Base-by-base conservation (phyloP, 192 early-diverging fungal species). In the Neocallimastix lanati region DNA sequence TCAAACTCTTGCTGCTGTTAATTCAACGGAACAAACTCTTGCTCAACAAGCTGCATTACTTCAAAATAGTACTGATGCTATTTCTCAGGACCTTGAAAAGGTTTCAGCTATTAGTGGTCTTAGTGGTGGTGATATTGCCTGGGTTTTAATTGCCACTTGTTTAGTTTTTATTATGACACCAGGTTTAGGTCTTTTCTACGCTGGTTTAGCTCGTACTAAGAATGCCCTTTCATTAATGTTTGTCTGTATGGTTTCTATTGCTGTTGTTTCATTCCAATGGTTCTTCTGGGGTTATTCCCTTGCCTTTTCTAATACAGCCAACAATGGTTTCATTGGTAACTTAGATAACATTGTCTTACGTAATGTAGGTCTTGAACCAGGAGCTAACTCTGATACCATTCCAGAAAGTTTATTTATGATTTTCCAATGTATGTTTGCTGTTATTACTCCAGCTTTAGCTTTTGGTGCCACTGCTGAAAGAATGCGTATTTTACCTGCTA, bases 81-180 rank as follows among this genome's bases (percentile, higher is more conserved):
- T 67, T n/a, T 4, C 5, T 50, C 16, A 50, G 16, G 21, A 16
- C 4, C 12, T 50, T 67, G 50, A 67, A 9, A 67, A n/a, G 16
- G n/a, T 6, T n/a, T 25, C 14, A 13, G 21, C 6, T 13, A 7
- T 13, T 37, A 37, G 36, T 37, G 1, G 5, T n/a, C 50, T 67
- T n/a, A 67, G 9, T 27, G 25, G 25, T 82, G 91, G 90, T 77
- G 91, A 93, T 67, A 93, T 91, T 67, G 91, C 88, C 80, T 94
- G 90, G 88, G 87, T 94, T n/a, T 82, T 94, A 29, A 79, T 88
- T 35, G 87, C 88, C 27, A 86, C 94, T 6, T 92, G 92, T 1
- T 83, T 96, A 58, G 95, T 98, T 40, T 95, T 95, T 85, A 86
- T 98, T 80, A 99, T 99, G 96, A 90, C 50, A 11, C 91, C 90